Evolutionary conservation across 2,329 filamentous ascomycete genomes (phyloP), one percentile per base, ranked within the genome.

Genomic region (Alternaria gansuensis): DNA sequence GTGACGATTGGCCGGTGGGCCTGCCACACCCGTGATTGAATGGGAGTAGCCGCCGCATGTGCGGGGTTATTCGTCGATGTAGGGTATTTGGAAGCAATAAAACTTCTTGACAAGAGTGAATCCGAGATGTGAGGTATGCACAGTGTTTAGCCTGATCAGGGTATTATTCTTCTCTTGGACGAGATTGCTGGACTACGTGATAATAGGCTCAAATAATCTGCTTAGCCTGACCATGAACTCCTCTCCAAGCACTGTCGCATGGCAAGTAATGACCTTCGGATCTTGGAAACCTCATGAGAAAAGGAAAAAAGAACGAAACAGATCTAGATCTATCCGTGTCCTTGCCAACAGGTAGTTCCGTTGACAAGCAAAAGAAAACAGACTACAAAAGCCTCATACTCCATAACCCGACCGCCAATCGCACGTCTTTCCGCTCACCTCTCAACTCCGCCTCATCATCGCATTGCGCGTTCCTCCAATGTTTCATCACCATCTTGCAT

Each of bases 1-100:
- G 17, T n/a, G 24, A 43, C 31, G 21, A 49, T 58, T 54, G 55
- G 55, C 51, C 37, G 43, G 33, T 36, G 29, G 5, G 29, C 31
- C 44, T 48, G 44, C 44, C 44, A 48, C 29, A 34, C 31, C 31
- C 44, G 44, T 34, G 13, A 34, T 24, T 34, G 23, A 46, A 46
- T 46, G 44, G 44, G 29, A 48, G 29, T 31, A 48, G 44, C 44
- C 31, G 44, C 44, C 29, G 31, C 36, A 34, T 24, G 29, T 48
- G 44, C 31, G 29, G 44, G 44, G 44, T 48, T 31, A 34, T 33
- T 21, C 7, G 29, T 36, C 33, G 5, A 34, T 26, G 31, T 21
- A 36, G 21, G 44, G 44, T 48, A 48, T 48, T 48, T 36, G 44
- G 44, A 48, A 48, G 44, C 44, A 48, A n/a, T 11, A 10, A 11